Conservation (phyloP, 1,139 yeast species). For the Wickerhamomyces sp. region DNA sequence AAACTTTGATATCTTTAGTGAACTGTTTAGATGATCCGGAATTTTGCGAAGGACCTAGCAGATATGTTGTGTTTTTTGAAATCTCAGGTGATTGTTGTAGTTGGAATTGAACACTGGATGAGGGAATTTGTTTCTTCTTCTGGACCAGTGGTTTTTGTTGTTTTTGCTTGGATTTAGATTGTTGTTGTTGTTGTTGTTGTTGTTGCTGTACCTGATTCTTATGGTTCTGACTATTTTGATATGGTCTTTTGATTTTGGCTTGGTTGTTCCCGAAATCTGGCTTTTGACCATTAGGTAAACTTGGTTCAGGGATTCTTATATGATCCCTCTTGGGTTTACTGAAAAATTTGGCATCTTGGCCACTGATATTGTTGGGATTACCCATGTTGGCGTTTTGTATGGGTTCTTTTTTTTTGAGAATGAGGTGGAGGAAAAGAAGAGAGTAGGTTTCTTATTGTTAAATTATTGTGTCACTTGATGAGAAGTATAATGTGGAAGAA, state of each 20-base stretch:
- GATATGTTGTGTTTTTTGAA: neutral
- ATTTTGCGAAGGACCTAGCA: neutral
- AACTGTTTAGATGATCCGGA: neutral
- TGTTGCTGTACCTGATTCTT: neutral
- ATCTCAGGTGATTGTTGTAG: neutral
- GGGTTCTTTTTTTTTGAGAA: no score
- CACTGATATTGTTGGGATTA: neutral
- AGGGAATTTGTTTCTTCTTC: neutral
- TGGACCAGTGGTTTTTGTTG: neutral
- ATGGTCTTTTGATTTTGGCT: neutral
- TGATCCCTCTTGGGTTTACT: constrained; percentile 9
- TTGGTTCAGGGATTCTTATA: constrained; percentile 1
- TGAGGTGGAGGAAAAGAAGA: neutral
- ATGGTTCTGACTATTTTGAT: neutral
- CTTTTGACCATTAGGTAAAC: constrained; percentile 5
- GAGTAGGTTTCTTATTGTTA: neutral
- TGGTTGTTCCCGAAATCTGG: constrained; percentile 6
- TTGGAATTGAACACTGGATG: neutral
- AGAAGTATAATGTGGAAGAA: neutral
- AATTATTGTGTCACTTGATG: neutral
- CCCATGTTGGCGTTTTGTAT: neutral
- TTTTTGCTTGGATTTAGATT: neutral
- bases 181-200: neutral
- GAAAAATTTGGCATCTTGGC: constrained; percentile 21
- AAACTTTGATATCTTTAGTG: neutral